Percentiles rank a stretch among this genome's conserved stretches.
phyloP scores from a whole-genome alignment of 208 protist species.

The Balamuthia mandrillaris region DNA sequence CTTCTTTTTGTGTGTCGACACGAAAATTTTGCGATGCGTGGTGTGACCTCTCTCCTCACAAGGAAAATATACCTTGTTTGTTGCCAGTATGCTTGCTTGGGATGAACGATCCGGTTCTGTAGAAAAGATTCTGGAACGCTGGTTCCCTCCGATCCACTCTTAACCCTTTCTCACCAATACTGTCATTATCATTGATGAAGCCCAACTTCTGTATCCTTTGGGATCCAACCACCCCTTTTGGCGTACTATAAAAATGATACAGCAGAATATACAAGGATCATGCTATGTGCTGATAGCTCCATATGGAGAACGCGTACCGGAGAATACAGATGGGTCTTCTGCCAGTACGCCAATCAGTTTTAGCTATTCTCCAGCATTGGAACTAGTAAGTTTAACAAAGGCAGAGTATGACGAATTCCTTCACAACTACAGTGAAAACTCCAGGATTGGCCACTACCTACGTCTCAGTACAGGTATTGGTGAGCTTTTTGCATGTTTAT shows the following conservation, averaged over 20 bases:
- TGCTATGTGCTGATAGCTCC: not conserved
- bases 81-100: not conserved
- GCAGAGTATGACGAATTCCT: too few relatives aligned
- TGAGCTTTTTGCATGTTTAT: too few relatives aligned
- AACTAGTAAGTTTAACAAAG: too few relatives aligned
- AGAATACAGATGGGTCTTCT: too few relatives aligned
- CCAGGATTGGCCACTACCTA: too few relatives aligned
- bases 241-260: not conserved
- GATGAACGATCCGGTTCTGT: not conserved
- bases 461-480: too few relatives aligned
- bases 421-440: too few relatives aligned
- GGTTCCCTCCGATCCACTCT: not conserved
- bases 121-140: not conserved
- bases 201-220: not conserved
- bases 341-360: too few relatives aligned
- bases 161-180: not conserved
- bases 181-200: not conserved
- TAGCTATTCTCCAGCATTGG: too few relatives aligned
- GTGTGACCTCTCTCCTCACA: too few relatives aligned
- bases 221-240: not conserved
- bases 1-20: too few relatives aligned
- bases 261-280: not conserved
- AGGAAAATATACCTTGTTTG: not conserved
- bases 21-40: too few relatives aligned
- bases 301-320: not conserved